phyloP scores from a whole-genome alignment of 2,329 filamentous ascomycete genomes.

The Ilyonectria destructans region DNA sequence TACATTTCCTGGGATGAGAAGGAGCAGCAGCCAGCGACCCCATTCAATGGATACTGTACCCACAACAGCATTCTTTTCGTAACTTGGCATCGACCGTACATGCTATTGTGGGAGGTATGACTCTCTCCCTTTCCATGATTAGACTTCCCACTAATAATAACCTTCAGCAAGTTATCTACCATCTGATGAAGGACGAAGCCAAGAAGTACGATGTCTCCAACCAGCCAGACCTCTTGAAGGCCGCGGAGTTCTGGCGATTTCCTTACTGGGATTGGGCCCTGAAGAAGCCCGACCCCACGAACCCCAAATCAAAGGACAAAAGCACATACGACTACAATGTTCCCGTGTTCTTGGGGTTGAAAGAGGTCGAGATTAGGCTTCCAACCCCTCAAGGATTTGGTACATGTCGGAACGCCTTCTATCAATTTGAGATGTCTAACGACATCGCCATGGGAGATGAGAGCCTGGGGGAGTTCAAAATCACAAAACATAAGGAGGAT shows the following conservation, averaged over 20 bases:
- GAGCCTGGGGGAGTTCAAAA: neutral
- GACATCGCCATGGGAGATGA: constrained; percentile 1
- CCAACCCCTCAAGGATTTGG: neutral
- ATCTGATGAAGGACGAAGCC: neutral
- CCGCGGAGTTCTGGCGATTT: constrained; percentile 15
- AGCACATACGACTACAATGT: neutral
- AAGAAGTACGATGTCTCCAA: neutral
- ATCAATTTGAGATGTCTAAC: constrained; percentile 2
- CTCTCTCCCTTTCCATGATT: no score
- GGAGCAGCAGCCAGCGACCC: neutral
- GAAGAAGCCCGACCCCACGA: neutral
- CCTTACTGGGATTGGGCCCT: constrained; percentile 35
- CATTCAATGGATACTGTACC: constrained; percentile 16
- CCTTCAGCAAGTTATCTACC: constrained; percentile 1
- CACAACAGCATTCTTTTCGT: constrained; percentile 20
- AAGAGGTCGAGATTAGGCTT: neutral
- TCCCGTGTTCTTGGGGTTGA: neutral
- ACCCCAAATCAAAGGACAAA: no score
- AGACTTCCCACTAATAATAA: neutral
- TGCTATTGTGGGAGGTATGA: constrained; percentile 27
- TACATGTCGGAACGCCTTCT: neutral
- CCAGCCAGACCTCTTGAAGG: neutral
- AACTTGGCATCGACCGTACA: constrained; percentile 29
- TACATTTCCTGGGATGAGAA: constrained; percentile 4
- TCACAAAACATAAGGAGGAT: no score